Percentiles rank a stretch among this genome's conserved stretches.
These are phyloP conservation scores for Bonia amplexicaulis DNA, from an alignment of 176 grass and related monocot genomes.

Conservation along the genomic window DNA sequence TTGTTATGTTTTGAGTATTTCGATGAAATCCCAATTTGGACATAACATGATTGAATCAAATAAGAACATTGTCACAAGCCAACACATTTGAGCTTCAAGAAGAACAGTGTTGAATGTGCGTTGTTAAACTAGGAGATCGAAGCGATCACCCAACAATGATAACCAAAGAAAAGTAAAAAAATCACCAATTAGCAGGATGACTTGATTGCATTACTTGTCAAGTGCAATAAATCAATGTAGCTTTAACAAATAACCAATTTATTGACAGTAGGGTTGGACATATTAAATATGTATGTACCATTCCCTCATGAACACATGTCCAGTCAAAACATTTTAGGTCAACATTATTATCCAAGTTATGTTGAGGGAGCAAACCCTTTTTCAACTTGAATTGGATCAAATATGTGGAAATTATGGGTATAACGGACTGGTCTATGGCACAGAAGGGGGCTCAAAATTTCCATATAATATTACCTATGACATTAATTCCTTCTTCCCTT, in stretches of 20 bases:
- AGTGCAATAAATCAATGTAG: not conserved
- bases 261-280: not conserved
- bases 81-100: not conserved
- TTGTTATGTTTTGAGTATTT: not conserved
- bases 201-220: not conserved
- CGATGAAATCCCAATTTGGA: not conserved
- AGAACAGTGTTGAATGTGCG: not conserved
- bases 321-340: not conserved
- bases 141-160: not conserved
- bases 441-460: not conserved
- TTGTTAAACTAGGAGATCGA: not conserved
- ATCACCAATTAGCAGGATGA: not conserved
- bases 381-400: not conserved
- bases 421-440: not conserved
- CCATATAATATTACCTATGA: not conserved
- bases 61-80: not conserved
- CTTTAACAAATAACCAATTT: conserved; percentile 7
- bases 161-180: not conserved
- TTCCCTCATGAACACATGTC: not conserved
- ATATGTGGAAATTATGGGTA: not conserved
- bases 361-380: not conserved
- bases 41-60: not conserved
- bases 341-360: not conserved
- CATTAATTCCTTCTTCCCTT: not conserved
- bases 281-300: not conserved